phyloP scores from a whole-genome alignment of 805 yeast species.

The Kazachstania viticola region DNA sequence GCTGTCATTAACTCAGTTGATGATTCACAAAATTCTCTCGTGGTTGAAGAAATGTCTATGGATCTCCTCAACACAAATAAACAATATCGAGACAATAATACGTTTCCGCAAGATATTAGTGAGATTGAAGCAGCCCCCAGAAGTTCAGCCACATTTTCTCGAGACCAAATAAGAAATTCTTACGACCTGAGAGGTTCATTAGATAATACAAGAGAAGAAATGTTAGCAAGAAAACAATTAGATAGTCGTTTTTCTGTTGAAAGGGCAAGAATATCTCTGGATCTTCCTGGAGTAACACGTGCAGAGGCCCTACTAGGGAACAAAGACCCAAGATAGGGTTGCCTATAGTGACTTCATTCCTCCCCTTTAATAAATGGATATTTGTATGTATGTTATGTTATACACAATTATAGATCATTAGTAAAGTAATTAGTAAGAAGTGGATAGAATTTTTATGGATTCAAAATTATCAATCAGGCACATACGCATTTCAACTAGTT shows the following conservation, averaged over 20 bases:
- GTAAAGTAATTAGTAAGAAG: too few relatives aligned
- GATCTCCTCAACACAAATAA: conserved; percentile 10
- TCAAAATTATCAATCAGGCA: too few relatives aligned
- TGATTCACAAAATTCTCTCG: conserved; percentile 20
- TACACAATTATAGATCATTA: too few relatives aligned
- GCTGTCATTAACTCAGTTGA: conserved; percentile 3
- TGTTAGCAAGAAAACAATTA: conserved; percentile 28
- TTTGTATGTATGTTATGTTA: too few relatives aligned
- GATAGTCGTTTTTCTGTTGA: conserved; percentile 30
- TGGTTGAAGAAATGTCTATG: conserved; percentile 32
- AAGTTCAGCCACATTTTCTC: background rate
- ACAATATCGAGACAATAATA: conserved; percentile 2
- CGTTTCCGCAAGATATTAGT: background rate
- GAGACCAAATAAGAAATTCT: conserved; percentile 2
- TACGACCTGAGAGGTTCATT: conserved; percentile 25
- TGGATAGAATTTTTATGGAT: too few relatives aligned
- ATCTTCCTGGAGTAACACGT: conserved; percentile 31
- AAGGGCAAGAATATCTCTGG: conserved; percentile 31
- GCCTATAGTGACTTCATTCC: too few relatives aligned
- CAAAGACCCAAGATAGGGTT: background rate
- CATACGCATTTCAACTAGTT: too few relatives aligned
- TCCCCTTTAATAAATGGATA: too few relatives aligned
- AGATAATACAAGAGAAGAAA: conserved; percentile 29
- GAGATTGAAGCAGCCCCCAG: background rate
- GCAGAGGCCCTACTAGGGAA: conserved; percentile 17